Conservation (phyloP, 768 basidiomycete genomes). For the Boletus rubescentipes region DNA sequence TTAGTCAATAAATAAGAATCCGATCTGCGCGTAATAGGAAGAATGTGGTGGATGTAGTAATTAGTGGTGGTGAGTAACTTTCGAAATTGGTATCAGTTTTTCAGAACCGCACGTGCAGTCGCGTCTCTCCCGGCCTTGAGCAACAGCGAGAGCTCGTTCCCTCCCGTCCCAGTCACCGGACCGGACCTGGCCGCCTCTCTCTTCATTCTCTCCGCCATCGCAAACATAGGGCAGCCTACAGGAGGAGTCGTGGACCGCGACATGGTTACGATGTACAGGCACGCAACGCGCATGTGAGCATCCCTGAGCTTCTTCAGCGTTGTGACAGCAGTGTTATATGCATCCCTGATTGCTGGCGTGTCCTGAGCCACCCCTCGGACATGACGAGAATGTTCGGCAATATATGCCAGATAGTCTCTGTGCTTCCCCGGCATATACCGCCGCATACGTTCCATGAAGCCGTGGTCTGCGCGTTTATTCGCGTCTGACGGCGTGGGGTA, state of each 20-base stretch:
- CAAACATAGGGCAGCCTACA: slow-evolving; percentile 51
- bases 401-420: slow-evolving; percentile 74
- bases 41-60: slow-evolving; percentile 4
- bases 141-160: slow-evolving; percentile 76
- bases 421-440: slow-evolving; percentile 95
- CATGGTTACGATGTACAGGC: slow-evolving; percentile 85
- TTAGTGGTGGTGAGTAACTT: slow-evolving; percentile 11
- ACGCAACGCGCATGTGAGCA: slow-evolving; percentile 85
- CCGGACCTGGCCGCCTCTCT: slow-evolving; percentile 43
- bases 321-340: slow-evolving; percentile 77
- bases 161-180: slow-evolving; percentile 82
- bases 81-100: slow-evolving; percentile 13
- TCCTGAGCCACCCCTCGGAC: slow-evolving; percentile 60
- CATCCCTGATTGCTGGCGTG: slow-evolving; percentile 58
- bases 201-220: slow-evolving; percentile 52
- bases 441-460: slow-evolving; percentile 93
- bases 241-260: slow-evolving; percentile 56
- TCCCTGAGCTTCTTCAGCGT: slow-evolving; percentile 85
- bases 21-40: not conserved
- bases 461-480: slow-evolving; percentile 64
- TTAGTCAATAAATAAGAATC: slow-evolving; percentile 30
- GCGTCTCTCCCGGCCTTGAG: slow-evolving; percentile 91
- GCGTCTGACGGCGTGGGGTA: slow-evolving; percentile 63
- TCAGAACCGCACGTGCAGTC: slow-evolving; percentile 63
- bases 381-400: slow-evolving; percentile 58